These are phyloP conservation scores for Sugiyamaella pinicola DNA, from an alignment of 1,139 yeast species.

Conservation along the genomic window DNA sequence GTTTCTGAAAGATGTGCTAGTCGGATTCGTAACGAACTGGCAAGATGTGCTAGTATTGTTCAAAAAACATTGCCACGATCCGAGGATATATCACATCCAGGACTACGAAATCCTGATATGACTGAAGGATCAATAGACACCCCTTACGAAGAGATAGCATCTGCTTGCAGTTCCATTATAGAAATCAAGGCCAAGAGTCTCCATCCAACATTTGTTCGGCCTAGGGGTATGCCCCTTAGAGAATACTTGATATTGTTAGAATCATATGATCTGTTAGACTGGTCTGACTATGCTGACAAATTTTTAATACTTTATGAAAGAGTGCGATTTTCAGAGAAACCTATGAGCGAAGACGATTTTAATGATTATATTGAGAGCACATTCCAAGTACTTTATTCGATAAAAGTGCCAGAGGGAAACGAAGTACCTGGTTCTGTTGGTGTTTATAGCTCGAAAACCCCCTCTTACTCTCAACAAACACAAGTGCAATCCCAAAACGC, in stretches of 20 bases:
- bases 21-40: constrained; percentile 49
- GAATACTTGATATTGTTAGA: constrained; percentile 52
- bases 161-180: constrained; percentile 37
- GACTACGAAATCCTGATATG: constrained; percentile 50
- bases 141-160: constrained; percentile 64
- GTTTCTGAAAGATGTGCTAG: constrained; percentile 54
- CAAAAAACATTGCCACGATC: constrained; percentile 54
- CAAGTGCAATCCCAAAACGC: background rate
- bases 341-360: constrained; percentile 63
- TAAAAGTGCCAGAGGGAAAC: constrained; percentile 23
- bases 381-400: constrained; percentile 34
- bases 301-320: constrained; percentile 67
- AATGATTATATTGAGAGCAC: constrained; percentile 57
- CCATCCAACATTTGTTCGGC: constrained; percentile 47
- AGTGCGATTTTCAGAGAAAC: constrained; percentile 65
- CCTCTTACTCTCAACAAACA: constrained; percentile 5
- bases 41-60: constrained; percentile 52
- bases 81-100: constrained; percentile 59
- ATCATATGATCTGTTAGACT: constrained; percentile 32
- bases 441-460: background rate
- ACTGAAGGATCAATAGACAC: constrained; percentile 55
- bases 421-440: background rate
- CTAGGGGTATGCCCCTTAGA: constrained; percentile 49
- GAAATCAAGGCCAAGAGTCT: constrained; percentile 52
- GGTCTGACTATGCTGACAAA: constrained; percentile 33